These are phyloP conservation scores for Datisca glomerata DNA, from an alignment of 306 rosid species.

Conservation along the genomic window DNA sequence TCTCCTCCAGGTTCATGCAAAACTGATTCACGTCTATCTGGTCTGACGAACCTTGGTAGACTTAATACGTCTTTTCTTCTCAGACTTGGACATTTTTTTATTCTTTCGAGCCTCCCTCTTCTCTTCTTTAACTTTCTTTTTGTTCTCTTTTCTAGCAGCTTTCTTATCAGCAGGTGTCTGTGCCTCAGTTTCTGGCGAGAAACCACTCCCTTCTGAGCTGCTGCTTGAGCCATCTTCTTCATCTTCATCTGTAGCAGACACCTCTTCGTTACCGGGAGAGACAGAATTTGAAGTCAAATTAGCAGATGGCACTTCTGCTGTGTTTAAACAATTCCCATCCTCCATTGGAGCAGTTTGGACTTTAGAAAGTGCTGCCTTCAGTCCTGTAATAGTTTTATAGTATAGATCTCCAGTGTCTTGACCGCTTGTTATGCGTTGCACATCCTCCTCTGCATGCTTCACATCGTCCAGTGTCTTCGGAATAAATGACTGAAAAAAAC, in stretches of 20 bases:
- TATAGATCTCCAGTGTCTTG: conserved; percentile 52
- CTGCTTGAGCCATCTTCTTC: conserved; percentile 14
- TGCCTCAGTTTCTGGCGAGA: conserved; percentile 25
- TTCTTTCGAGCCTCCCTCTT: conserved; percentile 69
- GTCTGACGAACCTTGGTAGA: conserved; percentile 55
- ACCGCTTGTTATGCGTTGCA: conserved; percentile 52
- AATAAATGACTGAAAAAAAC: conserved; percentile 48
- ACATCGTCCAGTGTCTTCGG: conserved; percentile 67
- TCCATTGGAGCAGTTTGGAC: conserved; percentile 15
- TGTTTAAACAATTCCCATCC: conserved; percentile 9
- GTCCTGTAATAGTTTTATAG: conserved; percentile 75
- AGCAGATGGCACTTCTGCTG: conserved; percentile 6
- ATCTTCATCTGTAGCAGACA: conserved; percentile 22
- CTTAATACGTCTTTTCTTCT: conserved; percentile 73
- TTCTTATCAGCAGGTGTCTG: conserved; percentile 48
- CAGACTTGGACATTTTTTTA: conserved; percentile 75
- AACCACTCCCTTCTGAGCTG: conserved; percentile 13
- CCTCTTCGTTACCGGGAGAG: conserved; percentile 12
- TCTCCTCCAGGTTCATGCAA: too few relatives aligned
- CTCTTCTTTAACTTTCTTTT: conserved; percentile 84
- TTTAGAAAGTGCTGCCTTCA: conserved; percentile 36
- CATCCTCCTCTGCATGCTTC: conserved; percentile 70
- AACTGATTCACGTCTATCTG: too few relatives aligned
- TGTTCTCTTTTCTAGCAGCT: conserved; percentile 73
- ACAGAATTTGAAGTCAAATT: conserved; percentile 7